These are phyloP conservation scores for Ormosia semicastrata DNA, from an alignment of 306 rosid genomes.

Conservation along the genomic window DNA sequence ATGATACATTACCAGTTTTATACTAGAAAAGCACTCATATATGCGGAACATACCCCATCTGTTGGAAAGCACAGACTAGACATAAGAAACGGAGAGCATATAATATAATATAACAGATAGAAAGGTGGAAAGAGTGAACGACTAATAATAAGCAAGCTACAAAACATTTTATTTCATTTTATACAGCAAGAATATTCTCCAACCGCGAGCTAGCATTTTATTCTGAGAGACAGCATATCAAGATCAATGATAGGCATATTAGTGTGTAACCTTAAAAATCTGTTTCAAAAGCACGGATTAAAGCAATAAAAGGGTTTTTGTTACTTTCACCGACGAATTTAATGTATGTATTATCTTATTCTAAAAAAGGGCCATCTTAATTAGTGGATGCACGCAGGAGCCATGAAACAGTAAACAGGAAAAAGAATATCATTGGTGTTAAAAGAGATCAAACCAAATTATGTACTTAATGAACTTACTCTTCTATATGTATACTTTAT, in stretches of 20 bases:
- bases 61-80: not conserved
- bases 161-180: too few relatives aligned
- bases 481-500: not conserved
- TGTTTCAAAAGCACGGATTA: too few relatives aligned
- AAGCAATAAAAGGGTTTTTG: not conserved
- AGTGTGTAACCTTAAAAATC: not conserved
- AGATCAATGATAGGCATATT: not conserved
- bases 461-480: not conserved
- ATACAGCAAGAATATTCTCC: too few relatives aligned
- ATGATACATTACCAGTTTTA: not conserved
- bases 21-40: not conserved
- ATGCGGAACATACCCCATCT: not conserved
- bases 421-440: not conserved
- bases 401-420: not conserved
- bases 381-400: too few relatives aligned
- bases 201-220: not conserved
- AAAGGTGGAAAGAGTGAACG: not conserved
- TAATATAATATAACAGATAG: not conserved
- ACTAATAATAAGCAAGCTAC: not conserved
- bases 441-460: not conserved
- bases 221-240: not conserved
- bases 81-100: not conserved
- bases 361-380: not conserved
- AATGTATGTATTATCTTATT: not conserved
- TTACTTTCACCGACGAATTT: not conserved